These are phyloP conservation scores for Wallacemonas sp. DNA, from an alignment of 208 protist genomes.

Conservation along the genomic window DNA sequence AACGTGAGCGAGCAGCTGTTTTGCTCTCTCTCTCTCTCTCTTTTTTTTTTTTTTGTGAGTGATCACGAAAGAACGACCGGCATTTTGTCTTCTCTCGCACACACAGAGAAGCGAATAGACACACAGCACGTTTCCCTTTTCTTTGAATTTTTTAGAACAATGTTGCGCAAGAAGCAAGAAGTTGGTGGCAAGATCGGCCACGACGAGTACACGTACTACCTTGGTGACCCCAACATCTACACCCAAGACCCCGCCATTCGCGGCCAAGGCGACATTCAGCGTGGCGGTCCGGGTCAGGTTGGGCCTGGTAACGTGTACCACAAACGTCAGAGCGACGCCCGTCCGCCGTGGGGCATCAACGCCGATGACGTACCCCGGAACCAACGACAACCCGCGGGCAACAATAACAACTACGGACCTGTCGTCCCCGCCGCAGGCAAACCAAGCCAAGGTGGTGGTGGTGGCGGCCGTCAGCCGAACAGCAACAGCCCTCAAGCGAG, in stretches of 20 bases:
- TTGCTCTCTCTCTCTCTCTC: not conserved
- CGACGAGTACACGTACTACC: conserved; percentile 69
- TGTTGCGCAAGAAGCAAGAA: conserved; percentile 62
- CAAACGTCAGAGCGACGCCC: conserved; percentile 2
- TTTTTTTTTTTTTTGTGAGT: conserved; percentile 5
- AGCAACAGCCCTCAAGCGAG: conserved; percentile 8
- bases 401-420: conserved; percentile 15
- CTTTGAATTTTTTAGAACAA: no score
- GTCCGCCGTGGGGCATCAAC: conserved; percentile 20
- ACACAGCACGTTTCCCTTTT: no score
- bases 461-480: not conserved
- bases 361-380: conserved; percentile 9
- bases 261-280: conserved; percentile 28
- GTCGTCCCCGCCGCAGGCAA: conserved; percentile 2
- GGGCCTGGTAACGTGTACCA: conserved; percentile 5
- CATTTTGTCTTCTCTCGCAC: conserved; percentile 6
- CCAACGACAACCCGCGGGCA: not conserved
- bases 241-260: conserved; percentile 21
- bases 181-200: conserved; percentile 85
- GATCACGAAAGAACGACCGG: not conserved
- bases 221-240: conserved; percentile 37
- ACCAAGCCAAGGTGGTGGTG: conserved; percentile 3
- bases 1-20: not conserved
- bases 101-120: no score
- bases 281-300: not conserved